Conservation (phyloP, 2,329 filamentous ascomycete species). For the Ilyonectria mors-panacis region DNA sequence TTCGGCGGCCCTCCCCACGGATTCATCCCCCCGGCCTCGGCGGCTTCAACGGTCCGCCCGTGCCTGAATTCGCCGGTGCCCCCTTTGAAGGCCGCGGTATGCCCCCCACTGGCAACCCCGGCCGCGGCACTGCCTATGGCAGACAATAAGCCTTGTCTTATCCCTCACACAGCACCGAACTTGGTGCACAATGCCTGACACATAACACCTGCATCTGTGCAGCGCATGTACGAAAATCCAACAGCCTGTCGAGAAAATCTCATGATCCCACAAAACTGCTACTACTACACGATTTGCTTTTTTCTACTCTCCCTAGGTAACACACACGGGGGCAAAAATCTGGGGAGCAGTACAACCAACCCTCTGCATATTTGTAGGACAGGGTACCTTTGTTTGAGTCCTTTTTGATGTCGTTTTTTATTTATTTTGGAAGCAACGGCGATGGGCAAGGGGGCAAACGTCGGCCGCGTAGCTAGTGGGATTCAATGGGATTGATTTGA, state of each 20-base stretch:
- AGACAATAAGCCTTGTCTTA: constrained; percentile 44
- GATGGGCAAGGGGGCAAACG: constrained; percentile 47
- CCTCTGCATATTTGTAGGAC: constrained; percentile 28
- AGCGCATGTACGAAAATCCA: constrained; percentile 40
- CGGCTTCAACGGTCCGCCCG: constrained; percentile 68
- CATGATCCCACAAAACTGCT: constrained; percentile 27
- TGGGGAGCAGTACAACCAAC: constrained; percentile 18
- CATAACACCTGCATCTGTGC: constrained; percentile 21
- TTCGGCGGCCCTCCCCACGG: constrained; percentile 66
- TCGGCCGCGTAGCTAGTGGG: constrained; percentile 45
- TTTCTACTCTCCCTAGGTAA: constrained; percentile 9
- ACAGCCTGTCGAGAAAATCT: constrained; percentile 35
- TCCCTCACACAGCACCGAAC: neutral
- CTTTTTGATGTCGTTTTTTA: constrained; percentile 32
- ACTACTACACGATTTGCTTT: constrained; percentile 22
- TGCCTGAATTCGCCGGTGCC: constrained; percentile 61
- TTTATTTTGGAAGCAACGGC: constrained; percentile 45
- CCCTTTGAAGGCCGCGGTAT: constrained; percentile 71
- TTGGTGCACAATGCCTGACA: constrained; percentile 2
- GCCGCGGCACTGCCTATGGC: constrained; percentile 53
- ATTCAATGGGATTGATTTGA: constrained; percentile 44
- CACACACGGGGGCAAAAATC: constrained; percentile 12
- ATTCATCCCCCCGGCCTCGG: constrained; percentile 70
- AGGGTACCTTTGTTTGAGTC: constrained; percentile 38
- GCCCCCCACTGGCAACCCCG: constrained; percentile 62